Evolutionary conservation across 2,329 filamentous ascomycete species (phyloP).

Genomic region (Trichocomaceae sp.): DNA sequence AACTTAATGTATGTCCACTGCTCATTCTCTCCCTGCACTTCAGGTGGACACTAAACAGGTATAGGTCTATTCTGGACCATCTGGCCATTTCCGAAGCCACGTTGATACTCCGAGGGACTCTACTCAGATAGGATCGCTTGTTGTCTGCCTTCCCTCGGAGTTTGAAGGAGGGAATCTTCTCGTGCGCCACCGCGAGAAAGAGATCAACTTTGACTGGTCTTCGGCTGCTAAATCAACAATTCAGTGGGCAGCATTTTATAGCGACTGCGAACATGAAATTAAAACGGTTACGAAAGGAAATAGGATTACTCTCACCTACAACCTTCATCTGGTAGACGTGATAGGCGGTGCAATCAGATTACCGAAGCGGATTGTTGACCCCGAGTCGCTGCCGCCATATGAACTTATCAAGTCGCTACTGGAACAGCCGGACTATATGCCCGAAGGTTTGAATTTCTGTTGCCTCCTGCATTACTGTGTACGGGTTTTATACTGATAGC

Average conservation of each 20-base stretch:
- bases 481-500: not conserved
- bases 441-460: slow-evolving; percentile 22
- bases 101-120: slow-evolving; percentile 49
- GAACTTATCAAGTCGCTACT: not conserved
- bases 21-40: not conserved
- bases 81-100: slow-evolving; percentile 46
- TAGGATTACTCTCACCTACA: slow-evolving; percentile 55
- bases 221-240: slow-evolving; percentile 18
- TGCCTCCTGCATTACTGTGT: not conserved
- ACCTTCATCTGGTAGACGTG: slow-evolving; percentile 43
- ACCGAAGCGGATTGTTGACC: not conserved
- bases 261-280: slow-evolving; percentile 34
- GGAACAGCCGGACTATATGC: slow-evolving; percentile 28
- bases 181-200: slow-evolving; percentile 27
- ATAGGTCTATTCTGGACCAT: slow-evolving; percentile 48
- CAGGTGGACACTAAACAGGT: not conserved
- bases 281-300: slow-evolving; percentile 46
- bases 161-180: slow-evolving; percentile 29
- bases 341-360: slow-evolving; percentile 19
- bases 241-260: slow-evolving; percentile 35
- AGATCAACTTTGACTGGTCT: slow-evolving; percentile 25
- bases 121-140: slow-evolving; percentile 48
- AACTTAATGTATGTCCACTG: slow-evolving; percentile 48
- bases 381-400: slow-evolving; percentile 1
- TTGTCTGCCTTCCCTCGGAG: slow-evolving; percentile 44